phyloP scores from a whole-genome alignment of 495 filamentous ascomycete species.

The Paragyromitra xinjiangensis region DNA sequence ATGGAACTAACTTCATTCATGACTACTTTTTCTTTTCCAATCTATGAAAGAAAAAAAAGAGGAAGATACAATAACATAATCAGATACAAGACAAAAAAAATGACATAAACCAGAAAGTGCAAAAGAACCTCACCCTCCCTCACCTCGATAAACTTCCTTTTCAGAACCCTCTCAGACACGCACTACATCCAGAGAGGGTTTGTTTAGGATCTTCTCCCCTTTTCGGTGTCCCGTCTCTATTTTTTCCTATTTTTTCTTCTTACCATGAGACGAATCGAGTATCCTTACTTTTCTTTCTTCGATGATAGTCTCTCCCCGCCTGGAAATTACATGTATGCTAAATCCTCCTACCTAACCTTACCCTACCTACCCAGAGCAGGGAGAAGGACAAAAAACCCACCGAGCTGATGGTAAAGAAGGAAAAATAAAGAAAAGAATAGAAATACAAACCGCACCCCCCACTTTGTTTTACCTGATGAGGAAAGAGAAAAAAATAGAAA shows the following conservation, averaged over 20 bases:
- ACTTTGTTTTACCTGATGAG: constrained; percentile 13
- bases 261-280: constrained; percentile 21
- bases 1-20: constrained; percentile 4
- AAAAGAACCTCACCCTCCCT: constrained; percentile 22
- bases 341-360: constrained; percentile 30
- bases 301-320: background rate
- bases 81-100: constrained; percentile 20
- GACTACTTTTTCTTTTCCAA: constrained; percentile 35
- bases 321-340: constrained; percentile 50
- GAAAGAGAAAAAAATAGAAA: constrained; percentile 8
- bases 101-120: background rate
- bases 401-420: constrained; percentile 2
- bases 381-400: constrained; percentile 24
- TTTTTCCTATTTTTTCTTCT: background rate
- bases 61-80: constrained; percentile 23
- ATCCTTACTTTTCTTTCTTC: constrained; percentile 7
- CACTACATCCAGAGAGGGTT: constrained; percentile 21
- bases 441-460: constrained; percentile 46
- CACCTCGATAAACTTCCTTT: background rate
- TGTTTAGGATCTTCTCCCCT: constrained; percentile 24
- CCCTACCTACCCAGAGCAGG: constrained; percentile 38
- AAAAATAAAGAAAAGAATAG: constrained; percentile 21
- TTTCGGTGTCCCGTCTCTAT: background rate
- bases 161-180: constrained; percentile 18
- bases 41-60: constrained; percentile 31